Evolutionary conservation across 2,329 filamentous ascomycete genomes (phyloP).

Genomic region (Fusarium verticillioides): DNA sequence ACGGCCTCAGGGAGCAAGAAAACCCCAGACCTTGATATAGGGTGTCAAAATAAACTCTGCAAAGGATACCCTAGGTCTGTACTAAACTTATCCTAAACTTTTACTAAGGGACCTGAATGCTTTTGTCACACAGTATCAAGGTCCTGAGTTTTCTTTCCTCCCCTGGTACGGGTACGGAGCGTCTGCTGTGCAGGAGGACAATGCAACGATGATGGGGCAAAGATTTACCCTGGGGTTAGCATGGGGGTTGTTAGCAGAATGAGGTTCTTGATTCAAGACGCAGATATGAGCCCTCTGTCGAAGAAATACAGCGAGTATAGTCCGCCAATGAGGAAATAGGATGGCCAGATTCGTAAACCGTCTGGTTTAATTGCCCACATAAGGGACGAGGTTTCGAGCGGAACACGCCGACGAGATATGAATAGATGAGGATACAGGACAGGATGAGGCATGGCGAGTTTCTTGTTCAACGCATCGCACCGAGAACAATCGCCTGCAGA

Average conservation of each 20-base stretch:
- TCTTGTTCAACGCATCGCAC: conserved; percentile 1
- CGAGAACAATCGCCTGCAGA: conserved; percentile 3
- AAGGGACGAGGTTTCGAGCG: conserved; percentile 3
- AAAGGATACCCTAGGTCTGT: no score
- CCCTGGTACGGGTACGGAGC: background rate
- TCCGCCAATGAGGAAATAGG: conserved; percentile 22
- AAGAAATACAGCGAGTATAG: background rate
- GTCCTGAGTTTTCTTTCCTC: no score
- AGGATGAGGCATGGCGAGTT: conserved; percentile 5
- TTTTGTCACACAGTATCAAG: no score
- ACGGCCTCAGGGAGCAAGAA: background rate
- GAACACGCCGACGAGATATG: conserved; percentile 13
- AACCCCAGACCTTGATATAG: no score
- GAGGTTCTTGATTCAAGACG: conserved; percentile 19
- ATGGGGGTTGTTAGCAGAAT: conserved; percentile 10
- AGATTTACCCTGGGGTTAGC: conserved; percentile 27
- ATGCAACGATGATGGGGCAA: conserved; percentile 25
- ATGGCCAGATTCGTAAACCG: background rate
- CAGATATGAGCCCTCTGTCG: conserved; percentile 27
- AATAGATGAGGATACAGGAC: background rate
- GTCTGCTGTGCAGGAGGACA: background rate
- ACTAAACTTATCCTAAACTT: no score
- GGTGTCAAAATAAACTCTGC: no score
- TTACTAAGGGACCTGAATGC: no score
- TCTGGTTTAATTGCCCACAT: conserved; percentile 18